These are phyloP conservation scores for thale cress (Arabidopsis thaliana) DNA, from an alignment of 345 rosid genomes.

Conservation along the genomic window TAIR10.1 NC_003076.8:15819501-15820000, in stretches of 20 bases:
- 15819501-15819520: slow-evolving; percentile 62
- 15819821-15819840: slow-evolving; percentile 64
- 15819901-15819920: slow-evolving; percentile 1
- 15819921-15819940: slow-evolving; percentile 31
- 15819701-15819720: slow-evolving; percentile 71
- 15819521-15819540: slow-evolving; percentile 66
- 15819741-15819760: slow-evolving; percentile 60
- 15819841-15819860: slow-evolving; percentile 57
- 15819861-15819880: slow-evolving; percentile 46
- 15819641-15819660: slow-evolving; percentile 64
- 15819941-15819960: slow-evolving; percentile 36
- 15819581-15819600: slow-evolving; percentile 67
- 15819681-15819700: slow-evolving; percentile 68
- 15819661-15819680: slow-evolving; percentile 60
- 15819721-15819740: slow-evolving; percentile 66
- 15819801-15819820: slow-evolving; percentile 61
- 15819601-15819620: slow-evolving; percentile 71
- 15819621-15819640: slow-evolving; percentile 65
- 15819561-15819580: slow-evolving; percentile 59
- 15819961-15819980: slow-evolving; percentile 13
- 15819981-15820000: slow-evolving; percentile 45
- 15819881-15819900: slow-evolving; percentile 38
- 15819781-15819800: slow-evolving; percentile 74
- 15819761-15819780: slow-evolving; percentile 77
- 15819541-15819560: slow-evolving; percentile 66